Base-by-base conservation (phyloP, 768 basidiomycete species). In the Panus rudis region DNA sequence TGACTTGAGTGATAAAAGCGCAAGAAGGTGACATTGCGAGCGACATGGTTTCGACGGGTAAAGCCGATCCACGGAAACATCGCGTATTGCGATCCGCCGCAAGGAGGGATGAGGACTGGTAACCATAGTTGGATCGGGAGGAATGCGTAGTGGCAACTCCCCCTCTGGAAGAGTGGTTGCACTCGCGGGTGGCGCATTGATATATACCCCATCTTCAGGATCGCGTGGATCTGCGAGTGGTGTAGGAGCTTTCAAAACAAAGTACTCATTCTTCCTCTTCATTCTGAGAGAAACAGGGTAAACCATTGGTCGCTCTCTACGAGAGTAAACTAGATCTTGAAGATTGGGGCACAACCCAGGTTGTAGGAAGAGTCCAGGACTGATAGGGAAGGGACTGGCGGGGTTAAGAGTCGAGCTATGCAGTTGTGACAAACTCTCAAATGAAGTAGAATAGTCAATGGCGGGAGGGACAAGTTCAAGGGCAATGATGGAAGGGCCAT, bases 31-130 rank as follows among this genome's bases (percentile, higher is more conserved):
- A 24, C 54, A 55, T 44, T 62, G 70, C 23, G 63, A 58, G 26
- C 44, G 46, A 22, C 64, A 58, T 20, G 61, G 49, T 41, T 68
- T 67, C 51, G 68, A 65, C 21, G 71, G 70, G 52, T 71, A 71
- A 32, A 79, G 62, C 32, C 56, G 52, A 26, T 71, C 67, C 6
- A 68, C 59, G 30, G 60, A 59, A 26, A 74, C 58, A 19, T 68
- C 69, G 19, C 69, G 66, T 39, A 77, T 54, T 12, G 71, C 74
- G 41, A 75, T 68, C 38, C 69, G 68, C 23, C 72, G 71, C 32
- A 79, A 60, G 19, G 63, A 51, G 20, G 58, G 57, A 39, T 55
- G 53, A 38, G 53, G 43, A 46, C 21, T 23, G 23, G 26, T 30
- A 16, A 25, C 25, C 30, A 25, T 17, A 16, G 39, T 28, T 30